phyloP scores from a whole-genome alignment of 1,284 basidiomycete genomes.

The Marasmius oreades region DNA sequence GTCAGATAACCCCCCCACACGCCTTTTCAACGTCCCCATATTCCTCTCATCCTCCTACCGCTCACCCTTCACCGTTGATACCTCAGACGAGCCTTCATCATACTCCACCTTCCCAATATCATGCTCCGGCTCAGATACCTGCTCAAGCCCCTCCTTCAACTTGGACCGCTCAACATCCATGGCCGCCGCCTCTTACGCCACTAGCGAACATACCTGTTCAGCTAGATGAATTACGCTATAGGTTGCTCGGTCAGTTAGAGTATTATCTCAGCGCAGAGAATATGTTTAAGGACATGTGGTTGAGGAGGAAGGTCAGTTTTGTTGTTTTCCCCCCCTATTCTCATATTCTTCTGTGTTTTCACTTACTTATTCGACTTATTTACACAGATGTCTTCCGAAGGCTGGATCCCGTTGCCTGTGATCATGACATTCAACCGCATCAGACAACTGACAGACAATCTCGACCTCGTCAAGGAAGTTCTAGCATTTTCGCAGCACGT shows the following conservation, averaged over 20 bases:
- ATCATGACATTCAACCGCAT: constrained; percentile 89
- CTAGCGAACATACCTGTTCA: constrained; percentile 54
- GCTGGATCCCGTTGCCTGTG: constrained; percentile 82
- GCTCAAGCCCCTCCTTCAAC: background rate
- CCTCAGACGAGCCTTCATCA: background rate
- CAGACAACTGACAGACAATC: constrained; percentile 63
- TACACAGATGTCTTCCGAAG: constrained; percentile 80
- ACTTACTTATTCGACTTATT: constrained; percentile 11
- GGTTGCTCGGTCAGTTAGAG: constrained; percentile 79
- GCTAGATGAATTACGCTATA: constrained; percentile 61
- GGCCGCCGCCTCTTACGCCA: constrained; percentile 41
- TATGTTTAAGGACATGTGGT: constrained; percentile 78
- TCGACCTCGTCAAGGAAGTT: constrained; percentile 67
- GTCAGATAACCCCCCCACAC: background rate
- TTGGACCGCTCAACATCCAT: background rate
- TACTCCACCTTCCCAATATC: background rate
- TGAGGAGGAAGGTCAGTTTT: constrained; percentile 65
- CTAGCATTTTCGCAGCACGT: constrained; percentile 65
- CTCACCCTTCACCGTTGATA: background rate
- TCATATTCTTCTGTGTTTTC: constrained; percentile 6
- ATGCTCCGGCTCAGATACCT: background rate
- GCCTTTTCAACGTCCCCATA: background rate
- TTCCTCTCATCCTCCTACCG: background rate
- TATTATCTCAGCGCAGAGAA: constrained; percentile 89
- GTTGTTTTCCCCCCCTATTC: background rate